These are phyloP conservation scores for Leucaena leucocephala DNA, from an alignment of 306 rosid species.

Conservation along the genomic window DNA sequence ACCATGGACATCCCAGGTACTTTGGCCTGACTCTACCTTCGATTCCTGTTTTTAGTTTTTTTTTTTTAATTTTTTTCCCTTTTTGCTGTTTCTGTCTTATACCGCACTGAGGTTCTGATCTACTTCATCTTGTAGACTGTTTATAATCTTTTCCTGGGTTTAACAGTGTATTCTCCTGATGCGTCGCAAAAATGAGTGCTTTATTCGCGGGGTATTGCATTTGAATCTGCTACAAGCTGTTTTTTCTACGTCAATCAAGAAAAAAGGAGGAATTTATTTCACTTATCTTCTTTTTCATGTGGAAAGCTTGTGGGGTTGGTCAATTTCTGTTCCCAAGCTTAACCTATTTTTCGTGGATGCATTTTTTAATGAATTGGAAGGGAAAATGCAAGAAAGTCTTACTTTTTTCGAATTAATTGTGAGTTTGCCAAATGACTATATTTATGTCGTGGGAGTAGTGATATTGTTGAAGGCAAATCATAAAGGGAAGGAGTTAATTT, in stretches of 20 bases:
- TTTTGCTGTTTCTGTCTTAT: conserved; percentile 20
- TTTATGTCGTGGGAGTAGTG: background rate
- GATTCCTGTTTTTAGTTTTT: background rate
- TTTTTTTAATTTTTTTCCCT: background rate
- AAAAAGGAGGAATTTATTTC: background rate
- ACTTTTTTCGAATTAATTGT: background rate
- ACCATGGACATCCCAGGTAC: conserved; percentile 38
- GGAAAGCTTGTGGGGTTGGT: conserved; percentile 10
- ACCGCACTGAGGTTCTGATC: conserved; percentile 48
- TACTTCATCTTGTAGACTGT: conserved; percentile 23
- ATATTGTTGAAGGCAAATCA: background rate
- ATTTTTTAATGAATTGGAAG: background rate
- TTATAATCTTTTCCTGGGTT: background rate
- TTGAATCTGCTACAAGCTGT: background rate
- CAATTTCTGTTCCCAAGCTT: conserved; percentile 6
- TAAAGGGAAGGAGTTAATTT: conserved; percentile 3
- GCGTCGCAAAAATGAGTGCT: background rate
- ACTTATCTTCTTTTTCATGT: background rate
- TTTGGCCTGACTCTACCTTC: background rate
- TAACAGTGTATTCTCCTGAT: background rate
- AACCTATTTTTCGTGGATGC: background rate
- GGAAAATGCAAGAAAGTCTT: conserved; percentile 3
- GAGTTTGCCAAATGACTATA: background rate
- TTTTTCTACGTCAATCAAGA: conserved; percentile 3
- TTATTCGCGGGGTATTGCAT: conserved; percentile 11